Conservation (phyloP, 2,329 filamentous ascomycete species). For the Colletotrichum sp. region DNA sequence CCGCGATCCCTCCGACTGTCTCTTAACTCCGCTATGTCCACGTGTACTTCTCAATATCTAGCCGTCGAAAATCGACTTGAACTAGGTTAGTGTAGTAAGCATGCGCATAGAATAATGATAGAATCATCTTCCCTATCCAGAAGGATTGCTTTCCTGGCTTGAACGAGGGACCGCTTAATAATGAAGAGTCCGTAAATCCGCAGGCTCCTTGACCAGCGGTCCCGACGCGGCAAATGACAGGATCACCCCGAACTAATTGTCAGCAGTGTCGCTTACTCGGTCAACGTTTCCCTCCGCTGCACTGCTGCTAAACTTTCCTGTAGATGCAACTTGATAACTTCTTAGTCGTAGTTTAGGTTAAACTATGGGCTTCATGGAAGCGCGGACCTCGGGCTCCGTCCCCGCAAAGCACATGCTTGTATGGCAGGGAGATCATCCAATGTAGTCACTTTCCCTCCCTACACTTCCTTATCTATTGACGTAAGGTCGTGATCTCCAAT, state of each 20-base stretch:
- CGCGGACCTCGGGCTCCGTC: neutral
- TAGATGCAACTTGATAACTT: neutral
- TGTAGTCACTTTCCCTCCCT: neutral
- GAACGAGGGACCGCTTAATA: neutral
- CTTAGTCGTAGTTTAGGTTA: neutral
- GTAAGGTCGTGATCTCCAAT: neutral
- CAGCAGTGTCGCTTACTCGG: neutral
- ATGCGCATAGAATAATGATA: neutral
- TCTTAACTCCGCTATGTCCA: neutral
- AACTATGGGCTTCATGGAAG: neutral
- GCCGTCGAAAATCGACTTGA: neutral
- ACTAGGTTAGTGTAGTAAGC: neutral
- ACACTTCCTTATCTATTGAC: neutral
- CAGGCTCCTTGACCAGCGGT: neutral
- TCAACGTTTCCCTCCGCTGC: neutral
- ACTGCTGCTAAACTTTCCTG: neutral
- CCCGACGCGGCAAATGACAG: neutral
- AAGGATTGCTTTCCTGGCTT: neutral
- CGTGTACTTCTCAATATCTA: neutral
- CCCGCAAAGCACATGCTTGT: neutral
- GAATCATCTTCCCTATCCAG: neutral
- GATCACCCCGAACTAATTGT: neutral
- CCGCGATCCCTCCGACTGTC: neutral
- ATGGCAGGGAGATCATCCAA: neutral
- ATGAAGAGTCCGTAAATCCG: neutral